Evolutionary conservation across 2,329 filamentous ascomycete genomes (phyloP).

Genomic region (Arthrobotrys iridis): DNA sequence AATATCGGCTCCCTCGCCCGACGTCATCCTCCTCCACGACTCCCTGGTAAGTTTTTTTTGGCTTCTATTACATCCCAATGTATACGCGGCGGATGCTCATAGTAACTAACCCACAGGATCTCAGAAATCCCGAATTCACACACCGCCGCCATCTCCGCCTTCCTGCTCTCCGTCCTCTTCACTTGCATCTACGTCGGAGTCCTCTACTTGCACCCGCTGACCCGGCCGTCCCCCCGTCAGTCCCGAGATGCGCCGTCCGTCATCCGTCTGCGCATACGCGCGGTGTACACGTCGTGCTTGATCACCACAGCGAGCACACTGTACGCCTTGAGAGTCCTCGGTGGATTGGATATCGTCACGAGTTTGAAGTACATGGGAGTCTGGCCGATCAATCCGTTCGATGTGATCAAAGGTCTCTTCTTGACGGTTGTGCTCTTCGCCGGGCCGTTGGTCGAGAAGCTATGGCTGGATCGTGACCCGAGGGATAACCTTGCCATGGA

Average conservation of each 20-base stretch:
- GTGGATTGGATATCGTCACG: slow-evolving; percentile 62
- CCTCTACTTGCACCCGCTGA: slow-evolving; percentile 83
- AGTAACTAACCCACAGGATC: slow-evolving; percentile 39
- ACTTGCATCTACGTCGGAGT: slow-evolving; percentile 90
- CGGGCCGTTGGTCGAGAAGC: slow-evolving; percentile 81
- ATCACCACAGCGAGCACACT: slow-evolving; percentile 59
- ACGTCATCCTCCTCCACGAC: neutral
- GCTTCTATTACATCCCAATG: neutral
- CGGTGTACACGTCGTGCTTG: slow-evolving; percentile 67
- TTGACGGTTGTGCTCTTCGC: slow-evolving; percentile 77
- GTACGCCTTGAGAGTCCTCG: slow-evolving; percentile 7
- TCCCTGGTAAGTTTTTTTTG: neutral
- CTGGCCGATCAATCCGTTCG: slow-evolving; percentile 77
- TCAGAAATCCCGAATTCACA: slow-evolving; percentile 21
- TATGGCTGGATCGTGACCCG: slow-evolving; percentile 38
- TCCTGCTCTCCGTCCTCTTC: slow-evolving; percentile 68
- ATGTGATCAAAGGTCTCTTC: slow-evolving; percentile 72
- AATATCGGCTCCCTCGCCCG: neutral
- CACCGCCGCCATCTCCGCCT: slow-evolving; percentile 47
- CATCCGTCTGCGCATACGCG: slow-evolving; percentile 84
- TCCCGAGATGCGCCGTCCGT: slow-evolving; percentile 88
- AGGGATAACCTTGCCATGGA: slow-evolving; percentile 51
- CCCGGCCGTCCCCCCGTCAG: slow-evolving; percentile 79
- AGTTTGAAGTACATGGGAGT: slow-evolving; percentile 78
- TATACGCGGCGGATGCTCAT: slow-evolving; percentile 16